phyloP scores from a whole-genome alignment of 805 yeast genomes.

The Metschnikowia orientalis region DNA sequence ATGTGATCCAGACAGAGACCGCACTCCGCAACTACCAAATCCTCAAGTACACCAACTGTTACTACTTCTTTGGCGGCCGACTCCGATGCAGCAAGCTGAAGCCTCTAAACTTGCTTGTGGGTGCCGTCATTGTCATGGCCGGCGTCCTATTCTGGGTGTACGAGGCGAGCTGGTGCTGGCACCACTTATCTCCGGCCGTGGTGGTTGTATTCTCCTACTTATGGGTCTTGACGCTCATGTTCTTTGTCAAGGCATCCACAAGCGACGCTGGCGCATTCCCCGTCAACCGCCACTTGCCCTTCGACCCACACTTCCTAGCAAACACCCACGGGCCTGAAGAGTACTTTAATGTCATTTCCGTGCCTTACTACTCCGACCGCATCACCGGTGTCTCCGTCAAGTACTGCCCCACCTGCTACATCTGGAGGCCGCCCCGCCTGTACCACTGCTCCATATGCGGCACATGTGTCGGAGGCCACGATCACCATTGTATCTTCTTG shows the following conservation, averaged over 20 bases:
- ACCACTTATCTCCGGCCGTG: conserved; percentile 48
- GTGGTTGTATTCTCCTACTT: conserved; percentile 56
- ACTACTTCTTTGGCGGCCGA: conserved; percentile 66
- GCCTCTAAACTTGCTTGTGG: conserved; percentile 39
- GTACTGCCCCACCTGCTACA: conserved; percentile 50
- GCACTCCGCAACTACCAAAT: conserved; percentile 39
- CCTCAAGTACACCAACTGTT: conserved; percentile 26
- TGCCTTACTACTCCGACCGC: conserved; percentile 21
- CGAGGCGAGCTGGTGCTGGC: conserved; percentile 54
- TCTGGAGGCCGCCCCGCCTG: conserved; percentile 70
- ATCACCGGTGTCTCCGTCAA: conserved; percentile 41
- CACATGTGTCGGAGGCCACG: conserved; percentile 59
- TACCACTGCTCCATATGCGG: conserved; percentile 69
- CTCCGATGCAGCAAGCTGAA: conserved; percentile 40
- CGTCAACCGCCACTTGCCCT: conserved; percentile 55
- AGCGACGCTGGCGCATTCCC: conserved; percentile 73
- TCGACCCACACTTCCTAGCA: conserved; percentile 5
- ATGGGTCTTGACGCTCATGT: conserved; percentile 47
- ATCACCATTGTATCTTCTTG: conserved; percentile 70
- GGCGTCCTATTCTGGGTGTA: conserved; percentile 48
- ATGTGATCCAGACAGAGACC: conserved; percentile 5
- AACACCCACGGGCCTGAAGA: conserved; percentile 46
- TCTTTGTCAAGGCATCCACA: conserved; percentile 51
- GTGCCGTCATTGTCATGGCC: conserved; percentile 36
- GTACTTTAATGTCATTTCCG: conserved; percentile 21